Percentiles rank a stretch among this genome's conserved stretches.
Conservation (phyloP, 139 green algal genomes). For the Ostreobium quekettii region DNA sequence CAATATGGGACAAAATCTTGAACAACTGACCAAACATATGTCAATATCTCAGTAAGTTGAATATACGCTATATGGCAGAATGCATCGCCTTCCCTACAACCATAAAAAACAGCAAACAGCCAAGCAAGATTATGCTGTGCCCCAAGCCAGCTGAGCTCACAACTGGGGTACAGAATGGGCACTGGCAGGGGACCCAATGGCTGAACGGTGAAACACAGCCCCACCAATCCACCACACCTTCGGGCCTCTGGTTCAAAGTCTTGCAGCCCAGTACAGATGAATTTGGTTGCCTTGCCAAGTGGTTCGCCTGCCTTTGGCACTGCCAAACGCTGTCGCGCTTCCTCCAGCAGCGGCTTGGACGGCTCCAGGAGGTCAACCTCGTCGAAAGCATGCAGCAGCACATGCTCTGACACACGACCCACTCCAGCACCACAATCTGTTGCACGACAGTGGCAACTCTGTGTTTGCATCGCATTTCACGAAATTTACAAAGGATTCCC, state of each 20-base stretch:
- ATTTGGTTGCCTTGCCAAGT: conserved; percentile 38
- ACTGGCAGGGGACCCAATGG: too few relatives aligned
- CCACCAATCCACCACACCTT: too few relatives aligned
- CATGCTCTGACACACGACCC: conserved; percentile 72
- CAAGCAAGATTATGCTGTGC: background rate
- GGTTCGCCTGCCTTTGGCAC: conserved; percentile 57
- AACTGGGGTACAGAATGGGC: too few relatives aligned
- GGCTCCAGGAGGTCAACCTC: conserved; percentile 82
- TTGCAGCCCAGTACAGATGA: conserved; percentile 37
- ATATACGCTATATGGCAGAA: too few relatives aligned
- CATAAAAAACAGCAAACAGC: background rate
- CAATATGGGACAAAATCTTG: too few relatives aligned
- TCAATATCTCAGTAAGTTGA: too few relatives aligned
- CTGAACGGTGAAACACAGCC: too few relatives aligned
- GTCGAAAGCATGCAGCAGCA: conserved; percentile 79
- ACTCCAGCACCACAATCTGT: conserved; percentile 90
- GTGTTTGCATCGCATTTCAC: too few relatives aligned
- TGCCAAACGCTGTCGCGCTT: background rate
- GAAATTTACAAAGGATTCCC: too few relatives aligned
- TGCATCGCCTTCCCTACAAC: background rate
- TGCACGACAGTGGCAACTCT: too few relatives aligned
- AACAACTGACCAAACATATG: too few relatives aligned
- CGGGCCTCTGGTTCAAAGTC: conserved; percentile 37
- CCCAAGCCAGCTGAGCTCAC: background rate
- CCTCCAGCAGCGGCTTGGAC: conserved; percentile 2